Evolutionary conservation across 371 early-diverging fungal genomes (phyloP).

Genomic region (Haplosporangium sp.): DNA sequence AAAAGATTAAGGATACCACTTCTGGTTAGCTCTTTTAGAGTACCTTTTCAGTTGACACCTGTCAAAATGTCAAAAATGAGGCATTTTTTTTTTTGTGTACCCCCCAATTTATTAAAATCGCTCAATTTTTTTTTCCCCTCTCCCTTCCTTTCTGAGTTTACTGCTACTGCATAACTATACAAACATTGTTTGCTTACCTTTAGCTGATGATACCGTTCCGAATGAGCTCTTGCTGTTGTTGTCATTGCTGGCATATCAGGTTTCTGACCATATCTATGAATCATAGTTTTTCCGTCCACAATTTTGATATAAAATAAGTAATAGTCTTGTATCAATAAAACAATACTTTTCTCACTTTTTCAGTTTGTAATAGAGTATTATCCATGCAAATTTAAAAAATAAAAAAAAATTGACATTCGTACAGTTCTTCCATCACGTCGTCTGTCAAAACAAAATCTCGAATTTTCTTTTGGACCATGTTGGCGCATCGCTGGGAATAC

Average conservation of each 20-base stretch:
- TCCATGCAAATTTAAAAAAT: neutral
- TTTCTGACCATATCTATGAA: constrained; percentile 27
- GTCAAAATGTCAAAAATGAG: constrained; percentile 28
- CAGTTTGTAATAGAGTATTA: neutral
- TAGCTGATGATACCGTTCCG: constrained; percentile 48
- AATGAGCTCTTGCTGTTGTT: constrained; percentile 28
- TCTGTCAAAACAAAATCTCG: constrained; percentile 46
- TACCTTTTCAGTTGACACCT: constrained; percentile 20
- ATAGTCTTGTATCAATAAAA: neutral
- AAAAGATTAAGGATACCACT: neutral
- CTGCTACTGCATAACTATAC: neutral
- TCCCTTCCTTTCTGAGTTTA: neutral
- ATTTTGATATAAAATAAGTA: neutral
- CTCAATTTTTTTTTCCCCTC: neutral
- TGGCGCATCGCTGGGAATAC: constrained; percentile 39
- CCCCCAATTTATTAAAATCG: neutral
- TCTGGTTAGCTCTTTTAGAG: neutral
- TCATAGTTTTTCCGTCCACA: neutral
- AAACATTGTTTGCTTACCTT: constrained; percentile 26
- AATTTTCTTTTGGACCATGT: constrained; percentile 40
- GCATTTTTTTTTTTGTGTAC: constrained; percentile 20
- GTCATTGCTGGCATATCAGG: constrained; percentile 16
- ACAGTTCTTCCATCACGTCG: constrained; percentile 54
- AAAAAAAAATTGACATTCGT: constrained; percentile 5
- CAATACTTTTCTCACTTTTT: neutral